A percentile compares a stretch with the other conserved stretches of the same genome.
Conservation (phyloP, 352 stramenopile genomes). For the Peronospora farinosa region DNA sequence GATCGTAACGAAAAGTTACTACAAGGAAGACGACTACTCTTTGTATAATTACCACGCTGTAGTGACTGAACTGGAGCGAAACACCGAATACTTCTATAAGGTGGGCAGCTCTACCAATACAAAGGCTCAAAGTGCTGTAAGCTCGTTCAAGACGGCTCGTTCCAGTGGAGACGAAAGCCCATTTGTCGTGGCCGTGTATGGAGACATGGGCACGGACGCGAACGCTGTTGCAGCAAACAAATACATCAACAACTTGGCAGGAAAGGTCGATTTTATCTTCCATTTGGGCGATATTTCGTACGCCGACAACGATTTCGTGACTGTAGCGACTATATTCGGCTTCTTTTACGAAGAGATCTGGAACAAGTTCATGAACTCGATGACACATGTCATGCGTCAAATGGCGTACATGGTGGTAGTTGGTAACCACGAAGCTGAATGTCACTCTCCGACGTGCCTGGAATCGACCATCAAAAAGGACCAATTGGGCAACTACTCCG, state of each 20-base stretch:
- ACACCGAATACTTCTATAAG: slow-evolving; percentile 30
- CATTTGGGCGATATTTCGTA: slow-evolving; percentile 44
- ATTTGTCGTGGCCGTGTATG: slow-evolving; percentile 34
- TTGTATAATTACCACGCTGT: slow-evolving; percentile 30
- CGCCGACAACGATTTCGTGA: slow-evolving; percentile 37
- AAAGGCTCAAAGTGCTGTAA: slow-evolving; percentile 21
- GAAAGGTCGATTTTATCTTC: slow-evolving; percentile 36
- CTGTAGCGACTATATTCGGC: slow-evolving; percentile 15
- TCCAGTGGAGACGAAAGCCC: slow-evolving; percentile 20
- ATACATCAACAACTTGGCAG: slow-evolving; percentile 20
- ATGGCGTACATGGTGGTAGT: slow-evolving; percentile 70
- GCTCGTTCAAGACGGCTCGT: slow-evolving; percentile 46
- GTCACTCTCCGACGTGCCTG: slow-evolving; percentile 31
- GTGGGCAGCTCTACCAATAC: slow-evolving; percentile 14
- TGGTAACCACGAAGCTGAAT: slow-evolving; percentile 46
- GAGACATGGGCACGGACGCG: slow-evolving; percentile 33
- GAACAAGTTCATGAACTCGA: slow-evolving; percentile 64
- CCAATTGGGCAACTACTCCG: slow-evolving; percentile 49
- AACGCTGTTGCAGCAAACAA: slow-evolving; percentile 30
- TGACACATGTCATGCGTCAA: slow-evolving; percentile 35
- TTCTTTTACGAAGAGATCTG: slow-evolving; percentile 48
- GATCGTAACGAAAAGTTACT: slow-evolving; percentile 33
- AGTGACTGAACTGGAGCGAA: slow-evolving; percentile 14
- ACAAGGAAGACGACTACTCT: slow-evolving; percentile 38
- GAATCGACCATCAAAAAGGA: slow-evolving; percentile 21